Conservation (phyloP, 2,329 filamentous ascomycete species). For the Exophiala sp. region DNA sequence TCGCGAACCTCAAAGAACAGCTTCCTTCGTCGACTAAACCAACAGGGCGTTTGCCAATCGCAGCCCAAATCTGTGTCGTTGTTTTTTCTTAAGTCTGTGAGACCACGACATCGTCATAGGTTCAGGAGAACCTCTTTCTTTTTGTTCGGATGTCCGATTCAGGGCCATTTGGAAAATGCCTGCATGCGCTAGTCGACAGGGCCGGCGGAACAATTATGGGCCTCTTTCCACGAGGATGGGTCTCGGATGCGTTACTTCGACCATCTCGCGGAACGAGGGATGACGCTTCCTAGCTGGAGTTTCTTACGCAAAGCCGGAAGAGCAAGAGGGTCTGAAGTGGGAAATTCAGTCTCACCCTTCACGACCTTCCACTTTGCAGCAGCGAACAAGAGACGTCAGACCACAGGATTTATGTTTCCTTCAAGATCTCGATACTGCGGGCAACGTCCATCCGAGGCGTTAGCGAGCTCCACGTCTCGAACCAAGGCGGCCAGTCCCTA, state of each 20-base stretch:
- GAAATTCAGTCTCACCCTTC: not conserved
- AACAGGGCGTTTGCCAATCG: too few relatives aligned
- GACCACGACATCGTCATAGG: too few relatives aligned
- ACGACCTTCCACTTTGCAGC: not conserved
- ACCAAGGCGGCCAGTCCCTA: constrained; percentile 2
- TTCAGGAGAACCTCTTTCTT: not conserved
- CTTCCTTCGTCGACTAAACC: too few relatives aligned
- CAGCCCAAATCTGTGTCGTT: too few relatives aligned
- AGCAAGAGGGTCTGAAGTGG: not conserved
- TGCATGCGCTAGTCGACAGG: constrained; percentile 1
- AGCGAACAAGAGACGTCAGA: not conserved
- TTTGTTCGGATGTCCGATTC: constrained; percentile 1
- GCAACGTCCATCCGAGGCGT: not conserved
- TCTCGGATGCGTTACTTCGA: constrained; percentile 11
- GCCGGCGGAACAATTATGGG: constrained; percentile 4
- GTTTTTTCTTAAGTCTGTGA: too few relatives aligned
- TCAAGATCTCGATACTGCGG: not conserved
- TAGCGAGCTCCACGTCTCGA: constrained; percentile 16
- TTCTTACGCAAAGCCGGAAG: not conserved
- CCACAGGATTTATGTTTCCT: too few relatives aligned
- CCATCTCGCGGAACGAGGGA: constrained; percentile 13
- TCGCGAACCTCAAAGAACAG: too few relatives aligned
- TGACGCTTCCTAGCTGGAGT: constrained; percentile 15
- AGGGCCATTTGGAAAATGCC: constrained; percentile 5
- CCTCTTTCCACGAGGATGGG: constrained; percentile 17